Conservation (phyloP, 306 rosid species). For the Ormosia semicastrata region DNA sequence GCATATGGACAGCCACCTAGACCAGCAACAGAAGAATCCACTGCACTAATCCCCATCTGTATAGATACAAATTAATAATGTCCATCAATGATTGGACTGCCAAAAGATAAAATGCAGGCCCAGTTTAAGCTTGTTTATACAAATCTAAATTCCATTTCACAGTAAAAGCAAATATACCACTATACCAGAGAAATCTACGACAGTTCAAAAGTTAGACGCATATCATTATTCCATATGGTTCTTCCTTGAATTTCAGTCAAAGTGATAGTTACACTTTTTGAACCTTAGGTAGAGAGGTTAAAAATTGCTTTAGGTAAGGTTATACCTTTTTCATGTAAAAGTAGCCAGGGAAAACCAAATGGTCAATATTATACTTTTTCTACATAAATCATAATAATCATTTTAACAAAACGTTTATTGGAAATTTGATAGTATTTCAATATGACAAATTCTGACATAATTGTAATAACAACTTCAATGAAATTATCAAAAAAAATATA, state of each 20-base stretch:
- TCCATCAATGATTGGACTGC: neutral
- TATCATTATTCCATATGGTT: neutral
- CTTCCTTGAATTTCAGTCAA: neutral
- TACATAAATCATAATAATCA: neutral
- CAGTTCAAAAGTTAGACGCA: neutral
- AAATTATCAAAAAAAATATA: neutral
- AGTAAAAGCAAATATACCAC: neutral
- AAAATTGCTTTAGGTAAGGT: neutral
- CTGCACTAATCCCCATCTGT: slow-evolving; percentile 72
- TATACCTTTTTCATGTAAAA: neutral
- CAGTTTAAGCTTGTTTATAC: neutral
- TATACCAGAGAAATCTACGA: neutral
- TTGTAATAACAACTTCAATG: neutral
- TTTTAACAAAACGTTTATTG: neutral
- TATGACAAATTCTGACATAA: neutral
- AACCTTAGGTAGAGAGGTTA: neutral
- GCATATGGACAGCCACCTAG: slow-evolving; percentile 81
- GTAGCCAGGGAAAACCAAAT: neutral
- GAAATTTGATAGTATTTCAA: neutral
- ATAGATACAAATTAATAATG: slow-evolving; percentile 30
- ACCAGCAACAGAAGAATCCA: slow-evolving; percentile 63
- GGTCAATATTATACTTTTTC: neutral
- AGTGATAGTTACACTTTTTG: neutral
- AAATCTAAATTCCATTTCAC: neutral
- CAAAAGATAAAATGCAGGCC: neutral